These are phyloP conservation scores for Tremella yokohamensis DNA, from an alignment of 768 basidiomycete genomes.

Conservation along the genomic window DNA sequence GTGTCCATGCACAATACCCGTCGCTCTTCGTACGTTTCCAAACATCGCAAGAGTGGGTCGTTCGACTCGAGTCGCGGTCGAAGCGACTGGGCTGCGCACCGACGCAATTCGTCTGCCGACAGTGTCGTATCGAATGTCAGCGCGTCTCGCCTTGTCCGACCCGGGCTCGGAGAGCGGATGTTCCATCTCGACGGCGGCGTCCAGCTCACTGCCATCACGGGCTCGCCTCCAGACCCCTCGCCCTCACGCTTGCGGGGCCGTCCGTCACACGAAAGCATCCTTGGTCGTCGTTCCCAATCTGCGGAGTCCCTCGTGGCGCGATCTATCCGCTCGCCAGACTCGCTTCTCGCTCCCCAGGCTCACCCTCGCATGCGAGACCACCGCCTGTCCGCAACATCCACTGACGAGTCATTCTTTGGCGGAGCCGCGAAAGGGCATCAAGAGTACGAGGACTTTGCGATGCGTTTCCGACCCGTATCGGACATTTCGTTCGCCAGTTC, in stretches of 20 bases:
- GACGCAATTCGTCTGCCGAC: constrained; percentile 32
- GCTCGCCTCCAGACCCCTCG: constrained; percentile 27
- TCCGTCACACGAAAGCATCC: constrained; percentile 22
- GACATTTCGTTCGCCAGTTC: constrained; percentile 20
- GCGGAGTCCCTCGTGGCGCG: too few species aligned
- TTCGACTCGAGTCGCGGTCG: constrained; percentile 29
- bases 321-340: background rate
- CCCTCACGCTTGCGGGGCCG: constrained; percentile 1
- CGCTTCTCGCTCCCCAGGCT: constrained; percentile 3
- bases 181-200: constrained; percentile 44
- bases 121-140: constrained; percentile 28
- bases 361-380: too few species aligned
- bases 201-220: constrained; percentile 38
- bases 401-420: too few species aligned
- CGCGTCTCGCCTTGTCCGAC: constrained; percentile 31
- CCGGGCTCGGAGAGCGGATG: constrained; percentile 48
- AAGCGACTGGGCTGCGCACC: constrained; percentile 41
- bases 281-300: constrained; percentile 3
- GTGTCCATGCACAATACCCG: constrained; percentile 26
- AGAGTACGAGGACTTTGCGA: too few species aligned
- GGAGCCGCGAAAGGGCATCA: too few species aligned
- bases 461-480: constrained; percentile 21
- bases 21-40: constrained; percentile 31
- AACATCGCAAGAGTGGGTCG: constrained; percentile 32
- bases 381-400: too few species aligned